Evolutionary conservation across 1,284 basidiomycete genomes (phyloP).

Genomic region (Garcileccinum viscosum): DNA sequence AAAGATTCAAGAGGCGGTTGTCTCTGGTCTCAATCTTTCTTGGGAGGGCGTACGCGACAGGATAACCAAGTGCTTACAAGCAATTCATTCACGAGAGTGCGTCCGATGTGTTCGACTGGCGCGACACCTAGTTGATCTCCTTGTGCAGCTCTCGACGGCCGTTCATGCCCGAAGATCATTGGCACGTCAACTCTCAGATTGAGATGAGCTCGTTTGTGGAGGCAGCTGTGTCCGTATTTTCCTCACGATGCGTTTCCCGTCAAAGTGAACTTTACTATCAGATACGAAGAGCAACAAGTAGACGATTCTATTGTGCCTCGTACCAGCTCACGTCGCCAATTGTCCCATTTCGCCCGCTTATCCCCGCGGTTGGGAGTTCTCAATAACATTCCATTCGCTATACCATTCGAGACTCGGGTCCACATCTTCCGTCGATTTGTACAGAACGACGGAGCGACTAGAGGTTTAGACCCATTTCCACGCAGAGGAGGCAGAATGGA

Average conservation of each 20-base stretch:
- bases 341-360: constrained; percentile 68
- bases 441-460: constrained; percentile 55
- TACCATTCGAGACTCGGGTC: constrained; percentile 92
- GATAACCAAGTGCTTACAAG: constrained; percentile 78
- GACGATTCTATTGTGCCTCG: constrained; percentile 34
- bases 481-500: constrained; percentile 42
- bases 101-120: constrained; percentile 36
- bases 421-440: constrained; percentile 90
- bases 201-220: constrained; percentile 90
- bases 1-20: constrained; percentile 45
- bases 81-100: constrained; percentile 87
- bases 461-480: constrained; percentile 21
- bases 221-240: constrained; percentile 73
- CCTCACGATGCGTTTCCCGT: not conserved
- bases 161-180: constrained; percentile 84
- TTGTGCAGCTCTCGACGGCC: constrained; percentile 73
- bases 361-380: constrained; percentile 90
- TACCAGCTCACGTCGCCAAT: constrained; percentile 67
- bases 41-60: constrained; percentile 59
- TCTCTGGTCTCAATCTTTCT: constrained; percentile 47
- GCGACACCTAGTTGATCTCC: constrained; percentile 9
- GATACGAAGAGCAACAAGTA: constrained; percentile 65
- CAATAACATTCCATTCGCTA: constrained; percentile 96
- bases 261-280: constrained; percentile 27
- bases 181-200: constrained; percentile 81